Base-by-base conservation (phyloP, 176 grass and related monocot genomes). In the Calamus simplicifolius region DNA sequence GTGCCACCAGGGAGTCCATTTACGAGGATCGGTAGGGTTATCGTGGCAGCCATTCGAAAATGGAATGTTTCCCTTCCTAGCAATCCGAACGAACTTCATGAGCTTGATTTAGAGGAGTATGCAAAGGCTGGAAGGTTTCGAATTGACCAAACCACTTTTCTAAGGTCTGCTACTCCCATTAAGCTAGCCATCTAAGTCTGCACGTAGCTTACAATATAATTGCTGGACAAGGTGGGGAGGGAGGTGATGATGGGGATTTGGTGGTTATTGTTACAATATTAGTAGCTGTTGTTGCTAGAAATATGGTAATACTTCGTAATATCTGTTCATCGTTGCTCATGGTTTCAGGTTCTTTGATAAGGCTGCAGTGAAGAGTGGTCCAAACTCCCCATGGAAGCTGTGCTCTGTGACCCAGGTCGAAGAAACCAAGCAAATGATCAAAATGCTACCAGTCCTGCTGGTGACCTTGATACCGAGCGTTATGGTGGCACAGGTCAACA, bases 361-460 rank as follows among this genome's bases (percentile, higher is more conserved):
- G 16, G 56, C 56, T 58, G 6, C 56, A 43, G 35, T 43, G 2
- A 43, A 43, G 10, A 43, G 10, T 13, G 35, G 35, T 12, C 35
- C 35, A 3, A 43, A 43, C 35, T 12, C 35, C 35, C 35, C 8
- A 43, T 43, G 35, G 35, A 43, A 5, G 25, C 65, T 68, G 4
- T 55, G 51, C 65, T 19, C 52, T 8, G 51, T 56, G 65, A 68
- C 65, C 14, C 65, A 56, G 7, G 65, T 68, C 5, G 65, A 55
- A 18, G 65, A 68, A 51, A 68, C 65, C 17, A 68, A 68, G 18
- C 65, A 25, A 56, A 68, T 68, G 51, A 28, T 68, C 6, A 51
- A 51, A 19, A 68, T 56, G 65, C 27, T 68, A 6, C 65, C 27
- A 5, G 52, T 68, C 6, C 29, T 68, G 6, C 0, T 43, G 1